Evolutionary conservation across 2,329 filamentous ascomycete genomes (phyloP).

Genomic region (Penicillium digitatum): DNA sequence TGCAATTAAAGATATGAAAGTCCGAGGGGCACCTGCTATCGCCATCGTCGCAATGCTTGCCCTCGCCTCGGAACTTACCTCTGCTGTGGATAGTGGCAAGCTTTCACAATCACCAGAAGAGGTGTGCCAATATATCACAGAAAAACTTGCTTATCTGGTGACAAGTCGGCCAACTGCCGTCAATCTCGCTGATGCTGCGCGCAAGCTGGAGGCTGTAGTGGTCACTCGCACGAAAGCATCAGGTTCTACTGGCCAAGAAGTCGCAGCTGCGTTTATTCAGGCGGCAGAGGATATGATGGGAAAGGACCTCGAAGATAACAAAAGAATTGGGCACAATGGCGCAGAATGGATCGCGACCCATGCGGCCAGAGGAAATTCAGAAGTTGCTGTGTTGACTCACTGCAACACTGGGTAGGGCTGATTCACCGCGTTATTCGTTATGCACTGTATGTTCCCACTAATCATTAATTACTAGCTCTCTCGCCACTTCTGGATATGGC

Average conservation of each 20-base stretch:
- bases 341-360: constrained; percentile 75
- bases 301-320: constrained; percentile 83
- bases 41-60: constrained; percentile 93
- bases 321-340: constrained; percentile 76
- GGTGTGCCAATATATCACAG: constrained; percentile 64
- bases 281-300: constrained; percentile 82
- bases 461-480: constrained; percentile 55
- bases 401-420: constrained; percentile 81
- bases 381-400: constrained; percentile 85
- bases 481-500: constrained; percentile 96
- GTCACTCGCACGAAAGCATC: constrained; percentile 41
- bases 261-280: constrained; percentile 68
- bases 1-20: constrained; percentile 63
- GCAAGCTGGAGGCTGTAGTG: constrained; percentile 67
- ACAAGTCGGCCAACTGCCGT: constrained; percentile 90
- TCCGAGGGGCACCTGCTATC: constrained; percentile 81
- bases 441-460: background rate
- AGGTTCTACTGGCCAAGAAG: constrained; percentile 40
- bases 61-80: constrained; percentile 76
- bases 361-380: constrained; percentile 47
- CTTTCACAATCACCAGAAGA: constrained; percentile 55
- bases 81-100: constrained; percentile 34
- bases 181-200: constrained; percentile 85
- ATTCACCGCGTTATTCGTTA: background rate
- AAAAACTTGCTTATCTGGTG: constrained; percentile 79